These are phyloP conservation scores for Trametes punicea DNA, from an alignment of 768 basidiomycete species.

Conservation along the genomic window DNA sequence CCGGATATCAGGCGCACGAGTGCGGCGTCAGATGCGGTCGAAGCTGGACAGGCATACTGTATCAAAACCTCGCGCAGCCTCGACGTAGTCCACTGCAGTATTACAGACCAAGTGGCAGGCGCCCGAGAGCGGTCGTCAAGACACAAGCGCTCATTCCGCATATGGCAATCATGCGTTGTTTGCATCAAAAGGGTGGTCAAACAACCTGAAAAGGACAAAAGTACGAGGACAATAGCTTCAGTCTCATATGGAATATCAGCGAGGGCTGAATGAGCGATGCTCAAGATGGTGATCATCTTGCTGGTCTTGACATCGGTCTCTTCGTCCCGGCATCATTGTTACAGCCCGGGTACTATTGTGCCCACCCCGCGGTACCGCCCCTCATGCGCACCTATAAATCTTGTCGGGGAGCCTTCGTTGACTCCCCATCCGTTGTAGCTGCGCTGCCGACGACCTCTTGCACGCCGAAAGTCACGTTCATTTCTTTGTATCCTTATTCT, in stretches of 20 bases:
- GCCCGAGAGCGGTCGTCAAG: not conserved
- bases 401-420: not conserved
- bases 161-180: not conserved
- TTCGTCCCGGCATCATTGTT: slow-evolving; percentile 4
- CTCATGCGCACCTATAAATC: slow-evolving; percentile 2
- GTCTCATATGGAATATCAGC: not conserved
- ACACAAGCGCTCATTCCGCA: not conserved
- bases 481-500: slow-evolving; percentile 16
- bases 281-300: not conserved
- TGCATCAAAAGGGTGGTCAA: slow-evolving; percentile 2
- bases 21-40: not conserved
- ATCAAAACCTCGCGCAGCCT: not conserved
- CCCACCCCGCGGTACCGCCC: not conserved
- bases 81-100: not conserved
- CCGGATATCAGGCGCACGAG: not conserved
- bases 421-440: slow-evolving; percentile 10
- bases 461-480: not conserved
- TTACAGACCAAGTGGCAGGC: not conserved
- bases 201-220: slow-evolving; percentile 1
- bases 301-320: not conserved
- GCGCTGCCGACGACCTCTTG: slow-evolving; percentile 9
- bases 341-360: slow-evolving; percentile 4
- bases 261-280: not conserved
- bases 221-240: slow-evolving; percentile 7
- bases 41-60: not conserved